These are phyloP conservation scores for Fusarium sp. DNA, from an alignment of 2,329 filamentous ascomycete species.

Conservation along the genomic window DNA sequence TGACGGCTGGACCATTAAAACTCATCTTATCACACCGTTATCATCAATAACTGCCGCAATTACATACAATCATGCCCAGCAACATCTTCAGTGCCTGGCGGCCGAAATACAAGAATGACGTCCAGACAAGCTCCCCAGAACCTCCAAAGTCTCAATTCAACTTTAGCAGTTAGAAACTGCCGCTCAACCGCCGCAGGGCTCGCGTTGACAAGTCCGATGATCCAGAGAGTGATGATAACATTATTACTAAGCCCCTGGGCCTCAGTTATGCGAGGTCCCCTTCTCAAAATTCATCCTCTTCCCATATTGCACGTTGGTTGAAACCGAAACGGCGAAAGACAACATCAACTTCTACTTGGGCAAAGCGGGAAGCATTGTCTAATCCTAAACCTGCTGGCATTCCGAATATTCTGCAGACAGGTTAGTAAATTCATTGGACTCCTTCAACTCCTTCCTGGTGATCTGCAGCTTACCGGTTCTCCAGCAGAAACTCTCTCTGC, in stretches of 20 bases:
- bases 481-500: neutral
- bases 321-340: slow-evolving; percentile 30
- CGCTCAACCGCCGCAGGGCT: slow-evolving; percentile 22
- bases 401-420: slow-evolving; percentile 4
- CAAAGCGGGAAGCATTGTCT: slow-evolving; percentile 3
- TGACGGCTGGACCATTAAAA: neutral
- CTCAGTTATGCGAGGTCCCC: slow-evolving; percentile 1
- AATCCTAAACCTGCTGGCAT: neutral
- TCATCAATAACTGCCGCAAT: slow-evolving; percentile 17
- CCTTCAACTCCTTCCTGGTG: neutral
- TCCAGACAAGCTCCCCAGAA: neutral
- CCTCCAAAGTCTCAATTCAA: neutral
- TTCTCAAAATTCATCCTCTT: slow-evolving; percentile 16
- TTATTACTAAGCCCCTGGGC: neutral
- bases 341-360: neutral
- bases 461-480: neutral
- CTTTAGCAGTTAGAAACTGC: slow-evolving; percentile 26
- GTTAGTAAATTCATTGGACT: neutral
- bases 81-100: slow-evolving; percentile 20
- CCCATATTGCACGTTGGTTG: slow-evolving; percentile 24
- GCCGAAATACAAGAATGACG: neutral
- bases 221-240: neutral
- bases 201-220: slow-evolving; percentile 10
- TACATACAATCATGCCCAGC: slow-evolving; percentile 26
- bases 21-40: neutral